Conservation (phyloP, 2,329 filamentous ascomycete genomes). For the Orbilia quercus region DNA sequence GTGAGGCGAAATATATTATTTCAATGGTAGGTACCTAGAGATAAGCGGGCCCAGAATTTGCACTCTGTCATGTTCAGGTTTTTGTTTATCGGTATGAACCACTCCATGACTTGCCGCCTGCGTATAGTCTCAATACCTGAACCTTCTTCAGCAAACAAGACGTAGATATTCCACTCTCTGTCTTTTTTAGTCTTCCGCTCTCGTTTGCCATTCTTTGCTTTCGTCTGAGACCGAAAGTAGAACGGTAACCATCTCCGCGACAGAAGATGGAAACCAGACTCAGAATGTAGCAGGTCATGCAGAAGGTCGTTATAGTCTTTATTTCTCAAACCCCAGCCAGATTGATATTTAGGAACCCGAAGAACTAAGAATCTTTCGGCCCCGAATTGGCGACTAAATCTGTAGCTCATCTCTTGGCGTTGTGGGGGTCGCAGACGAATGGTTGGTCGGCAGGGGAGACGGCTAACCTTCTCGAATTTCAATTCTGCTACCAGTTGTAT, state of each 20-base stretch:
- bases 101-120: conserved; percentile 15
- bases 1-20: neutral
- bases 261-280: conserved; percentile 20
- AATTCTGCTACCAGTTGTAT: conserved; percentile 35
- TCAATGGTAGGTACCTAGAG: conserved; percentile 16
- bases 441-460: neutral
- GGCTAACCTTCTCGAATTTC: neutral
- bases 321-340: neutral
- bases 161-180: neutral
- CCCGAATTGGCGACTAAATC: conserved; percentile 30
- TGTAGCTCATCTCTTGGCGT: neutral
- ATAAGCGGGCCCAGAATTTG: conserved; percentile 37
- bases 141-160: conserved; percentile 40
- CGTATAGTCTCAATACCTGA: conserved; percentile 6
- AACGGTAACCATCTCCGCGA: conserved; percentile 30
- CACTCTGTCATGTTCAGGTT: conserved; percentile 22
- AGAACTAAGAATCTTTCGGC: conserved; percentile 36
- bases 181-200: conserved; percentile 2
- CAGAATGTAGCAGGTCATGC: neutral
- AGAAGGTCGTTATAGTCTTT: conserved; percentile 9
- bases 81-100: conserved; percentile 15
- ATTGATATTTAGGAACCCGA: conserved; percentile 5
- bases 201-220: conserved; percentile 6
- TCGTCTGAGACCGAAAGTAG: conserved; percentile 14
- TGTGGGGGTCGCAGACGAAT: conserved; percentile 20